Percentiles rank a stretch among this genome's conserved stretches.
phyloP scores from a whole-genome alignment of 495 filamentous ascomycete species.

The Neurospora sp. region DNA sequence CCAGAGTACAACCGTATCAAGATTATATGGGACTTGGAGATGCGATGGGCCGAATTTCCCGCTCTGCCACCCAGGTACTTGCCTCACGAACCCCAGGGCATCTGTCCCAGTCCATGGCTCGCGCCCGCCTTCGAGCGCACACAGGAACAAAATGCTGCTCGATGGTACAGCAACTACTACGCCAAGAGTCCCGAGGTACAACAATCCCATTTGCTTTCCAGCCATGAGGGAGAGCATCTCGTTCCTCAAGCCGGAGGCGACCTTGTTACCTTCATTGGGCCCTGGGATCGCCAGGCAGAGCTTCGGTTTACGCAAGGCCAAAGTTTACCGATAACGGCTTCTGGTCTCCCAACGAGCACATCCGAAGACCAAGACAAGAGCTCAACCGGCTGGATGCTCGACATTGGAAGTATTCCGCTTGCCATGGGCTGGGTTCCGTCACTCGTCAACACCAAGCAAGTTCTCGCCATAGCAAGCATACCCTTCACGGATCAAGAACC shows the following conservation, averaged over 20 bases:
- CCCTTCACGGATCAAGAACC: constrained; percentile 33
- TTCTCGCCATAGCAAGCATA: constrained; percentile 36
- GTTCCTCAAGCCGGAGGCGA: constrained; percentile 23
- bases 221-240: constrained; percentile 14
- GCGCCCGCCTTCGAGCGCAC: constrained; percentile 18
- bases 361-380: constrained; percentile 1
- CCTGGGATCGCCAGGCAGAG: constrained; percentile 27
- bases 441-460: constrained; percentile 21
- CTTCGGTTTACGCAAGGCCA: constrained; percentile 22
- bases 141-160: constrained; percentile 16
- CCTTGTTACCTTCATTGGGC: constrained; percentile 26
- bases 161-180: constrained; percentile 23
- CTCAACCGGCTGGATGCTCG: constrained; percentile 32
- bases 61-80: constrained; percentile 28
- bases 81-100: constrained; percentile 15
- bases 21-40: constrained; percentile 30
- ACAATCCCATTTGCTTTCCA: constrained; percentile 12
- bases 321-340: constrained; percentile 16
- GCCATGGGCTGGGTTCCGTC: constrained; percentile 35
- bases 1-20: constrained; percentile 27
- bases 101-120: constrained; percentile 33
- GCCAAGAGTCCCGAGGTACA: constrained; percentile 11
- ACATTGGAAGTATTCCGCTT: constrained; percentile 35
- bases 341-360: constrained; percentile 9
- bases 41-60: constrained; percentile 27